phyloP scores from a whole-genome alignment of 306 rosid genomes.

The Sesbania bispinosa region DNA sequence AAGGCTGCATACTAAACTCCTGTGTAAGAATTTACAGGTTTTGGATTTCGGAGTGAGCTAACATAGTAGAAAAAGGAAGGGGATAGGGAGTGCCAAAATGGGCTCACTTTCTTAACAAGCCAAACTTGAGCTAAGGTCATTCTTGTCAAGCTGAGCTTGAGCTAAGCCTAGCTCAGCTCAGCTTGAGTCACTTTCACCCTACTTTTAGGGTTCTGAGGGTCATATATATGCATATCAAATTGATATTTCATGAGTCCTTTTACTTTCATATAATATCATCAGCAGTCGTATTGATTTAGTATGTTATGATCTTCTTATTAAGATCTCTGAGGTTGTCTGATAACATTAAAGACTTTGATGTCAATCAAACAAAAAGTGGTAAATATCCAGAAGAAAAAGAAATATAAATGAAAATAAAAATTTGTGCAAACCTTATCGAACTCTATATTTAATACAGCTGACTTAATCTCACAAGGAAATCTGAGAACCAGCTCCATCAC shows the following conservation, averaged over 20 bases:
- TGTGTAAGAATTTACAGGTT: too few relatives aligned
- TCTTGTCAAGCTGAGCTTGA: background rate
- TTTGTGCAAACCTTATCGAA: slow-evolving; percentile 73
- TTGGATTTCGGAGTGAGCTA: too few relatives aligned
- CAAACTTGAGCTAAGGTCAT: background rate
- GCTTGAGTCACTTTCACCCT: background rate
- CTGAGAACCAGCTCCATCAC: slow-evolving; percentile 71
- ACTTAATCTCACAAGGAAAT: slow-evolving; percentile 78
- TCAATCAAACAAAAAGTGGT: slow-evolving; percentile 1
- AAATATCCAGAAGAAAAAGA: background rate
- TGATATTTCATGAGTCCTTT: background rate
- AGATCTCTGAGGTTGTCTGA: background rate
- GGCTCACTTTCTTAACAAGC: background rate
- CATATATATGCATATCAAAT: background rate
- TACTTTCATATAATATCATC: slow-evolving; percentile 11
- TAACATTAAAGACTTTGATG: background rate
- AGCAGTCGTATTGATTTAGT: background rate
- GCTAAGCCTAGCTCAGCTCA: background rate
- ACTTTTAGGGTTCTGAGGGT: background rate
- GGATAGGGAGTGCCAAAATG: background rate
- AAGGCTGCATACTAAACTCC: too few relatives aligned
- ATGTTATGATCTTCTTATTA: background rate
- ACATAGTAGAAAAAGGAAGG: too few relatives aligned
- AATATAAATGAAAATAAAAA: background rate
- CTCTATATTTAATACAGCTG: slow-evolving; percentile 67